These are phyloP conservation scores for Pythium scleroteichum DNA, from an alignment of 352 stramenopile species.

Conservation along the genomic window DNA sequence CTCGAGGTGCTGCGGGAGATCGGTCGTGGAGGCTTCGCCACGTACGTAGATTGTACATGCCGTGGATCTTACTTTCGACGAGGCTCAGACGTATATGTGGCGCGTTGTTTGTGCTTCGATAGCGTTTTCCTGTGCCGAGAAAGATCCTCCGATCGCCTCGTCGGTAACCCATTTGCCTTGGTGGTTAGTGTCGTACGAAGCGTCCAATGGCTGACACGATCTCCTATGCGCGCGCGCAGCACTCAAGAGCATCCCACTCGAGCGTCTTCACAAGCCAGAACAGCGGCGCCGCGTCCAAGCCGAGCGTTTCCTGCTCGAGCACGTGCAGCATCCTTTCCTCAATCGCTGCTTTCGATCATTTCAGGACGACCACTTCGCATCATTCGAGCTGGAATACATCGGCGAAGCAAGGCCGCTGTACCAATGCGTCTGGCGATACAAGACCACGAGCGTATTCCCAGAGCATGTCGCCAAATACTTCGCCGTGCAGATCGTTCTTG, in stretches of 20 bases:
- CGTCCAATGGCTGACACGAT: not conserved
- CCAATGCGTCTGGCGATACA: conserved; percentile 68
- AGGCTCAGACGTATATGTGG: not conserved
- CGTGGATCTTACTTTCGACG: not conserved
- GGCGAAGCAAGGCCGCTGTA: conserved; percentile 59
- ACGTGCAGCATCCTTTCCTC: conserved; percentile 46
- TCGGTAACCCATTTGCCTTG: too few species aligned
- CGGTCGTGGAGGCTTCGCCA: conserved; percentile 63
- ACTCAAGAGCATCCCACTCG: conserved; percentile 55
- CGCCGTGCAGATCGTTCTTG: conserved; percentile 68
- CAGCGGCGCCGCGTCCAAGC: conserved; percentile 44
- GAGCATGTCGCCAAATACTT: conserved; percentile 62
- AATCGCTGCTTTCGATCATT: conserved; percentile 28
- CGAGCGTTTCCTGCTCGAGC: conserved; percentile 51
- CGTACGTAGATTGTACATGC: conserved; percentile 29
- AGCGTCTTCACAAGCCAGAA: conserved; percentile 35
- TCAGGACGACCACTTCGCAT: conserved; percentile 25
- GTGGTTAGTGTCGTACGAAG: too few species aligned
- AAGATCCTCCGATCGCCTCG: conserved; percentile 23
- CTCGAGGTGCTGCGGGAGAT: conserved; percentile 54
- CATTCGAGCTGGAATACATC: conserved; percentile 61
- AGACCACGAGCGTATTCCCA: conserved; percentile 38
- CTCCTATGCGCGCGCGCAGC: conserved; percentile 28
- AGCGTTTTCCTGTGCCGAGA: conserved; percentile 58
- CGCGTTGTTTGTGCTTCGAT: not conserved